Base-by-base conservation (phyloP, 441 rosid genomes). In the Mallotus repandus region DNA sequence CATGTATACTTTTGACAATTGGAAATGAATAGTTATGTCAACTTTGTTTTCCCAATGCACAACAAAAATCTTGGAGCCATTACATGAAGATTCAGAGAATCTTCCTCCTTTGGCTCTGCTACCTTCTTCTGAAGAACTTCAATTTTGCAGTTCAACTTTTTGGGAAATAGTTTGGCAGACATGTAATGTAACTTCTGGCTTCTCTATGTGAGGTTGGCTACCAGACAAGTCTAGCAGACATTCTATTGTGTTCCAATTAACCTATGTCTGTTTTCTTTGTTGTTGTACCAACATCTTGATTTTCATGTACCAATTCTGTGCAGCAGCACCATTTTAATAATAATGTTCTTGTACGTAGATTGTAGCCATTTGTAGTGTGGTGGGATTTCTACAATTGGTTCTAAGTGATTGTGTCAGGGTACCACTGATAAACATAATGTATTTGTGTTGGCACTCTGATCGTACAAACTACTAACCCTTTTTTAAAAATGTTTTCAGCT, bases 401-500 rank as follows among this genome's bases (percentile, higher is more conserved):
- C 61, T 49, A 61, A 9, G 19, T 64, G 53, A 65, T 50, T 41
- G n/a, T 52, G 18, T 70, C 7, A 46, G 21, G 18, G 25, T 63
- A 18, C 11, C 21, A 25, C 29, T 25, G 29, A 25, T 25, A 25
- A 25, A 25, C 2, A 43, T 62, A 53, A 43, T 43, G 18, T 45
- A 13, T 61, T 25, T 25, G 29, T 25, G 1, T 25, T 25, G 29
- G 29, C 29, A 25, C 29, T 25, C 45, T 48, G 16, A 22, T 56
- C 46, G 52, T 8, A 29, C 59, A 70, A n/a, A 15, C 21, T 57
- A 49, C 54, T 70, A 61, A 76, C 38, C 57, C 3, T 29, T 29
- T 73, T 19, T 62, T 74, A 67, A 41, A 41, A 38, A 68, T 77
- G 55, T 66, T 81, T 78, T 57, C 85, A 96, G 99, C 83, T 92